Evolutionary conservation across 495 filamentous ascomycete species (phyloP).

Genomic region (Parathielavia appendiculata): DNA sequence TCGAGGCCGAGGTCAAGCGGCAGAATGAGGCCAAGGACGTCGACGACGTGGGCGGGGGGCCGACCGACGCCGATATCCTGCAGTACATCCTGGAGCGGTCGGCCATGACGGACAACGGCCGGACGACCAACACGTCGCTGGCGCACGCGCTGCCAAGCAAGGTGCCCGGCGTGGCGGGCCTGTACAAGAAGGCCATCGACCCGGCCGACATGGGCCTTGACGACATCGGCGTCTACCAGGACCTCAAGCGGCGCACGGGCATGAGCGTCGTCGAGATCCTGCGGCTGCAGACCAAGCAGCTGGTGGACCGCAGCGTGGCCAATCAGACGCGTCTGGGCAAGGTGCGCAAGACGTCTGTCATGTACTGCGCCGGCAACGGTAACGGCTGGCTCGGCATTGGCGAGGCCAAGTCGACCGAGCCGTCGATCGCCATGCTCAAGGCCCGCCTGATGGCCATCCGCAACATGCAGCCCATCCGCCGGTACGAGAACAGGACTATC

Average conservation of each 20-base stretch:
- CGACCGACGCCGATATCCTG: conserved; percentile 39
- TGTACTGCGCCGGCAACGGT: conserved; percentile 77
- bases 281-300: conserved; percentile 51
- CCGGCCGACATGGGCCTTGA: conserved; percentile 41
- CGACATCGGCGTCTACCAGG: conserved; percentile 38
- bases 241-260: conserved; percentile 65
- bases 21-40: conserved; percentile 36
- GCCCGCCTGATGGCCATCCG: conserved; percentile 70
- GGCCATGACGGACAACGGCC: conserved; percentile 33
- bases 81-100: conserved; percentile 41
- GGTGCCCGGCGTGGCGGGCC: conserved; percentile 41
- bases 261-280: conserved; percentile 54
- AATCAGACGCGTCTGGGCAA: conserved; percentile 98
- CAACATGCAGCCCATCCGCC: conserved; percentile 78
- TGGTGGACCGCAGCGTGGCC: conserved; percentile 67
- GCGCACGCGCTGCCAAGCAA: conserved; percentile 41
- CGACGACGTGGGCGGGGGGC: conserved; percentile 40
- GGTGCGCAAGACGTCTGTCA: conserved; percentile 61
- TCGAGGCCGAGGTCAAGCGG: conserved; percentile 27
- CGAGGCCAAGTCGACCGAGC: conserved; percentile 78
- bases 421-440: conserved; percentile 55
- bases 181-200: conserved; percentile 46
- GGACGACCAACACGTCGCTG: conserved; percentile 36
- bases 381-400: conserved; percentile 84
- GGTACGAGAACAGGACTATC: conserved; percentile 89